phyloP scores from a whole-genome alignment of 73 alveolate species.

The Uronychia binucleata region DNA sequence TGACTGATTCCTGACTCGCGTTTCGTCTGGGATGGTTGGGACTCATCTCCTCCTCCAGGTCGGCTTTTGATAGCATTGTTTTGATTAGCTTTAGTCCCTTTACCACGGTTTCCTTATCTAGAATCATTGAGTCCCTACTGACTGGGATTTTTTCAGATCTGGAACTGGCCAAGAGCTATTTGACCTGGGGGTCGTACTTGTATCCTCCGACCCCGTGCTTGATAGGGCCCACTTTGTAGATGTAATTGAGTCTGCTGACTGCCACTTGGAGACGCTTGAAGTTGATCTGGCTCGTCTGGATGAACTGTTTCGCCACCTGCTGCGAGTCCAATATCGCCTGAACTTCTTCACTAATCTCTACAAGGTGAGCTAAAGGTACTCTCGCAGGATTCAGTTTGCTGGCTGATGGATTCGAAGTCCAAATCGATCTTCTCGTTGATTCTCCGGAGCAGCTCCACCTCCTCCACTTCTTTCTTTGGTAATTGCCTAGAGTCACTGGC shows the following conservation, averaged over 20 bases:
- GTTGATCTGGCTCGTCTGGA: background rate
- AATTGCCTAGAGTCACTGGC: too few species aligned
- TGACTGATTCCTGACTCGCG: background rate
- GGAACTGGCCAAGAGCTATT: too few species aligned
- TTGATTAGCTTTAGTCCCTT: background rate
- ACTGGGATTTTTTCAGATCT: background rate
- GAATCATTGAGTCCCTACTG: background rate
- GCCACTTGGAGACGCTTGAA: constrained; percentile 4
- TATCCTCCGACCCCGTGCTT: background rate
- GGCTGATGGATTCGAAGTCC: background rate
- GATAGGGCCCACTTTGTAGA: constrained; percentile 1
- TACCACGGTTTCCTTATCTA: background rate
- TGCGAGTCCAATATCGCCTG: background rate
- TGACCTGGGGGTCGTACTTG: background rate
- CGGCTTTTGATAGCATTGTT: background rate
- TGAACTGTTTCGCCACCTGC: background rate
- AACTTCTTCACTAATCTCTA: background rate
- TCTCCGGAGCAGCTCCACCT: background rate
- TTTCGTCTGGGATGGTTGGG: background rate
- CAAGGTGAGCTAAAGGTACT: background rate
- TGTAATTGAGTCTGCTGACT: constrained; percentile 2
- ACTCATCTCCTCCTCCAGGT: background rate
- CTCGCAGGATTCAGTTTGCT: background rate
- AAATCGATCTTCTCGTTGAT: constrained; percentile 10
- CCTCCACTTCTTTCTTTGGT: background rate